These are phyloP conservation scores for Protea cynaroides DNA, from an alignment of 164 flowering plant genomes.

Conservation along the genomic window DNA sequence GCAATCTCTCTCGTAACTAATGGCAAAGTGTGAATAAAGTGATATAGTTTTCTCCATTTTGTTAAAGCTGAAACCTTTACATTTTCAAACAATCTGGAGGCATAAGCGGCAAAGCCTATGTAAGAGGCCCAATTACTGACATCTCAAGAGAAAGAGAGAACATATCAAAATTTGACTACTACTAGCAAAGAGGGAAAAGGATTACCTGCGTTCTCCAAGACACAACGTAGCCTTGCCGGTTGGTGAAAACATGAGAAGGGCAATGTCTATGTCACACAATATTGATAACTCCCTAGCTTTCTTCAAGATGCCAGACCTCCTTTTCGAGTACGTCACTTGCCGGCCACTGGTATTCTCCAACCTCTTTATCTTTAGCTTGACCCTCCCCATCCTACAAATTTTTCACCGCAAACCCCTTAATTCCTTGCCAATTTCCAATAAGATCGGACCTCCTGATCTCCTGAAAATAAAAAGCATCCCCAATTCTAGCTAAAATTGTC, in stretches of 20 bases:
- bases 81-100: background rate
- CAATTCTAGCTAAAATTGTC: background rate
- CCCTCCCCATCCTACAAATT: constrained; percentile 59
- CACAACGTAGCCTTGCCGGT: constrained; percentile 47
- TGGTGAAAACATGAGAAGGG: constrained; percentile 63
- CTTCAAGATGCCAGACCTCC: constrained; percentile 52
- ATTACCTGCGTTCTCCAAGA: constrained; percentile 50
- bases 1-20: background rate
- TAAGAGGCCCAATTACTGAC: background rate
- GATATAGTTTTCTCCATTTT: background rate
- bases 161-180: background rate
- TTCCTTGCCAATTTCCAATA: background rate
- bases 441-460: background rate
- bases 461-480: background rate
- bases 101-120: background rate
- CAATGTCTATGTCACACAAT: constrained; percentile 52
- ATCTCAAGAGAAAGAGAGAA: background rate
- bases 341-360: constrained; percentile 51
- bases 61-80: background rate
- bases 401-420: background rate
- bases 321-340: constrained; percentile 56
- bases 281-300: constrained; percentile 59
- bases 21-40: background rate
- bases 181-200: background rate
- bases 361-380: constrained; percentile 58